Evolutionary conservation across 139 green algal species (phyloP), one percentile per base, ranked within the genome.

Genomic region (Monoraphidium neglectum): DNA sequence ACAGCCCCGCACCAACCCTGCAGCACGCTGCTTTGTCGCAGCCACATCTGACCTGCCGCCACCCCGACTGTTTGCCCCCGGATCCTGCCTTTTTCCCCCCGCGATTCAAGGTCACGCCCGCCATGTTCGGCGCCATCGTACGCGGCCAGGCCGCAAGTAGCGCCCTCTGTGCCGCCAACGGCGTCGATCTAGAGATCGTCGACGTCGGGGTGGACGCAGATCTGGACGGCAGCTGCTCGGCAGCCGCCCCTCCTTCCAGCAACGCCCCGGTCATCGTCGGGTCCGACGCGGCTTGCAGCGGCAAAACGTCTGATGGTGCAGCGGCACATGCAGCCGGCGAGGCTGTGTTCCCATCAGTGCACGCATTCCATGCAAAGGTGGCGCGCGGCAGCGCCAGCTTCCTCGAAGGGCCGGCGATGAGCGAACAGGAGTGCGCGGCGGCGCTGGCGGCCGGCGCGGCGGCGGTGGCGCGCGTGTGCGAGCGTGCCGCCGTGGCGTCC

Each of bases 171-270:
- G 56, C 49, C 3, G 40, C 66, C 33, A 77, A 79, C n/a, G 60
- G 32, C 32, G 37, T 51, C 4, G 36, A 57, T 16, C 60, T 89
- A 8, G 21, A 73, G 24, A 12, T 84, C 3, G 61, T 83, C 12
- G 81, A 89, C 47, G 84, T 89, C 36, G 84, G 84, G 0, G 35
- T 89, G 8, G 81, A 80, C 21, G 68, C 40, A 13, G 71, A 83
- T 16, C 37, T 74, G 21, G 43, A 63, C 15, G 75, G 53, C 1
- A 46, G 43, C 2, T 1, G 4, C 4, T 38, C 65, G 2, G 43
- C 43, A 12, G 43, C 8, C 8, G 43, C 43, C 8, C n/a, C n/a
- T n/a, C n/a, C n/a, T n/a, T n/a, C n/a, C n/a, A n/a, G n/a, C n/a
- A 12, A 12, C 43, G 43, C 43, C 43, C 43, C 43, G 8, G 43